Conservation (phyloP, 2,329 filamentous ascomycete species). For the Penicillium italicum region DNA sequence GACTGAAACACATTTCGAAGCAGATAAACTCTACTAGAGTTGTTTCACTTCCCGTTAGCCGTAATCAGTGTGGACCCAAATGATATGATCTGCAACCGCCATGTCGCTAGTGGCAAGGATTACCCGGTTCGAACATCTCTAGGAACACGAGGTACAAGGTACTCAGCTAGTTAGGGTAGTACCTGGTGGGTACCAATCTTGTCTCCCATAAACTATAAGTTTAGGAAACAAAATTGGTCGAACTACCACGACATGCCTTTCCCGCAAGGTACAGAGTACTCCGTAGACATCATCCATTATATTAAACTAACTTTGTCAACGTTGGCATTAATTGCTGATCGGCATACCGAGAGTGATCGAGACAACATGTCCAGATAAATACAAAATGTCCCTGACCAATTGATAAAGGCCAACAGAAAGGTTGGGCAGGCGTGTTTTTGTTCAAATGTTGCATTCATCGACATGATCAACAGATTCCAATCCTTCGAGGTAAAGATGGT, state of each 20-base stretch:
- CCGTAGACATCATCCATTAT: slow-evolving; percentile 25
- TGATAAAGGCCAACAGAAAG: not conserved
- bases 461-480: not conserved
- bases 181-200: slow-evolving; percentile 11
- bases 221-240: not conserved
- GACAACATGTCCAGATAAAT: too few relatives aligned
- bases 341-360: too few relatives aligned
- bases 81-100: not conserved
- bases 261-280: not conserved
- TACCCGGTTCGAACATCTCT: not conserved
- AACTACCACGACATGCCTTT: not conserved
- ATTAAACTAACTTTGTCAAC: not conserved
- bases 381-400: not conserved
- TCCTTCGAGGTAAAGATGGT: not conserved
- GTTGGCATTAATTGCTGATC: not conserved
- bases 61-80: not conserved
- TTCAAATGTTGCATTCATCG: not conserved
- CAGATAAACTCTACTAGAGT: not conserved
- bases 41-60: not conserved
- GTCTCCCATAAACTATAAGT: not conserved
- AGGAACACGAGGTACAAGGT: not conserved
- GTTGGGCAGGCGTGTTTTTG: not conserved
- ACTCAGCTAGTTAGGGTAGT: not conserved
- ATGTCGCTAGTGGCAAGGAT: not conserved
- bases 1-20: not conserved